Evolutionary conservation across 768 basidiomycete genomes (phyloP).

Genomic region (Lentinula boryana): DNA sequence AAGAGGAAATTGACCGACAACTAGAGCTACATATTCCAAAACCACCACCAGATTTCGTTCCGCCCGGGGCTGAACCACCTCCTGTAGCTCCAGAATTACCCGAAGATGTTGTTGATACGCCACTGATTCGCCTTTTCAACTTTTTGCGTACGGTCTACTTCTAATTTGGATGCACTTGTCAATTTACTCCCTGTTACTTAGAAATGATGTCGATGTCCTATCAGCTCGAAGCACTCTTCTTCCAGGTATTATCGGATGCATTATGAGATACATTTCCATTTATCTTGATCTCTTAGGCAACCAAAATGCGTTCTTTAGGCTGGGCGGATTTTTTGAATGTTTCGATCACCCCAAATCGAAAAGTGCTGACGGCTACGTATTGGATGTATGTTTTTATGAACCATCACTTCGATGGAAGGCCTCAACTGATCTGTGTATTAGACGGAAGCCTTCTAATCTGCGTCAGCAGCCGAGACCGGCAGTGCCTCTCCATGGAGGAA

Average conservation of each 20-base stretch:
- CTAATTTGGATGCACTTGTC: not conserved
- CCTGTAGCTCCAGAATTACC: conserved; percentile 47
- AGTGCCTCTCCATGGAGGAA: conserved; percentile 11
- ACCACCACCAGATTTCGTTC: conserved; percentile 31
- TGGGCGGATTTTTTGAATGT: conserved; percentile 77
- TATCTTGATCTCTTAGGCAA: conserved; percentile 37
- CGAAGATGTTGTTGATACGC: conserved; percentile 66
- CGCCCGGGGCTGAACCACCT: conserved; percentile 34
- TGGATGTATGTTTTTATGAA: conserved; percentile 61
- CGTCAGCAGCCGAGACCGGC: conserved; percentile 18
- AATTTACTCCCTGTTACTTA: conserved; percentile 21
- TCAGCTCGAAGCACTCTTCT: conserved; percentile 85
- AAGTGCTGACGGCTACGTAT: conserved; percentile 69
- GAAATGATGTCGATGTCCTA: conserved; percentile 92
- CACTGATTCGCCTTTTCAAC: conserved; percentile 80
- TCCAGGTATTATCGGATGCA: conserved; percentile 40
- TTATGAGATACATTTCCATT: not conserved
- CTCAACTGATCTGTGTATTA: conserved; percentile 9
- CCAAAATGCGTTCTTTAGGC: conserved; percentile 77
- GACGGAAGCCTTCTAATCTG: conserved; percentile 31
- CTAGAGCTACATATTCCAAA: conserved; percentile 57
- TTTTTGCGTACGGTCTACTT: conserved; percentile 66
- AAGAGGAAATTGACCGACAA: conserved; percentile 67
- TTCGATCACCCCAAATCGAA: conserved; percentile 62
- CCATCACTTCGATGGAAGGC: not conserved